A percentile compares a stretch with the other conserved stretches of the same genome.
phyloP scores from a whole-genome alignment of 2,329 filamentous ascomycete genomes.

The Taxawa tesnikishii region DNA sequence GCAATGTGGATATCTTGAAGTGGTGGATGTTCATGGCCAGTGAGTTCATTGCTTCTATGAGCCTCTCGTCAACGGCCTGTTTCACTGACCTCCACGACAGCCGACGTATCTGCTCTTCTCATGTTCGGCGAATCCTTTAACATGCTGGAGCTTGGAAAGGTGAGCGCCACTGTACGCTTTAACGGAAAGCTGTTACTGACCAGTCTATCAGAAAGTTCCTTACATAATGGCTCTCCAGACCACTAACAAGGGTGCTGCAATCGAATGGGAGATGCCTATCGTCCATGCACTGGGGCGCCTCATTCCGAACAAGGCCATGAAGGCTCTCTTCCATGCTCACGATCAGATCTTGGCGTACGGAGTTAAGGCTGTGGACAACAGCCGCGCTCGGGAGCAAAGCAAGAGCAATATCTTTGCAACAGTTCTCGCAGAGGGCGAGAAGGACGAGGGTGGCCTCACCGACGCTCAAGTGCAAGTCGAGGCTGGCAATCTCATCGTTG shows the following conservation, averaged over 20 bases:
- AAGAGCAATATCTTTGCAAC: slow-evolving; percentile 11
- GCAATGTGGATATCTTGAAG: slow-evolving; percentile 21
- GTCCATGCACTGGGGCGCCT: slow-evolving; percentile 10
- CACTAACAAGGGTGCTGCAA: slow-evolving; percentile 14
- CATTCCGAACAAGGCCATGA: slow-evolving; percentile 8
- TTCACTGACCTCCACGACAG: slow-evolving; percentile 25
- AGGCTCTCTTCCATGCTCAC: slow-evolving; percentile 10
- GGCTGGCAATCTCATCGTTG: slow-evolving; percentile 16
- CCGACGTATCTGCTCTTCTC: slow-evolving; percentile 22
- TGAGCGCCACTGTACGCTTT: slow-evolving; percentile 8
- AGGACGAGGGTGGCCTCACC: slow-evolving; percentile 9
- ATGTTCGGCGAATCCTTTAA: slow-evolving; percentile 23
- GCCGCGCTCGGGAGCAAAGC: slow-evolving; percentile 4
- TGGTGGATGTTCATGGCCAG: slow-evolving; percentile 26
- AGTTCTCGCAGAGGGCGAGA: slow-evolving; percentile 11
- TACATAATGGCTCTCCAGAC: slow-evolving; percentile 18
- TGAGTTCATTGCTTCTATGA: too few species aligned
- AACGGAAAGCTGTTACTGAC: slow-evolving; percentile 1
- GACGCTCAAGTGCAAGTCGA: slow-evolving; percentile 17
- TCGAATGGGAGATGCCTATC: slow-evolving; percentile 16
- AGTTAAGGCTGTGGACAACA: slow-evolving; percentile 9
- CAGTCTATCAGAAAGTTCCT: slow-evolving; percentile 6
- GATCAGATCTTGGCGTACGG: slow-evolving; percentile 12
- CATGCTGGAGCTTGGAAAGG: slow-evolving; percentile 22
- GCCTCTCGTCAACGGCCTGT: too few species aligned